Percentiles rank a stretch among this genome's conserved stretches.
Evolutionary conservation across 139 green algal genomes (phyloP).

Genomic region (Picochlorum sp.): DNA sequence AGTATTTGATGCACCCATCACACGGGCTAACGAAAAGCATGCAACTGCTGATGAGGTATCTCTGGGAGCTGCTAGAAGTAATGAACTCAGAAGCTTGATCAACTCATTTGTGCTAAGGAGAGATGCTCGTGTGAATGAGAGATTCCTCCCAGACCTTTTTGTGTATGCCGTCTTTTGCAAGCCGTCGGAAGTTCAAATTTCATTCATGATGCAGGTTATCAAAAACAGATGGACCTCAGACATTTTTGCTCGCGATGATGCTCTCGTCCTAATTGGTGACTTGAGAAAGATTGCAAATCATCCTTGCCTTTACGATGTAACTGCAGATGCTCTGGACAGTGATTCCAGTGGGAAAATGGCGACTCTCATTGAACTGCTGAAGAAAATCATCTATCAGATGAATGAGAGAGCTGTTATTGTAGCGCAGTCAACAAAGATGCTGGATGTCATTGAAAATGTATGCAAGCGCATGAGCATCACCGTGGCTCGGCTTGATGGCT

Average conservation of each 20-base stretch:
- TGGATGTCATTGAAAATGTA: constrained; percentile 48
- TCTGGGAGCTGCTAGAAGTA: constrained; percentile 45
- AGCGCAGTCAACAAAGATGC: constrained; percentile 45
- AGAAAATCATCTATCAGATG: constrained; percentile 4
- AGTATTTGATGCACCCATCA: constrained; percentile 61
- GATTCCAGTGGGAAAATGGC: constrained; percentile 45
- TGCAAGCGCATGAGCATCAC: constrained; percentile 13
- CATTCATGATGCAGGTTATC: constrained; percentile 42
- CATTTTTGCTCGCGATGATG: constrained; percentile 17
- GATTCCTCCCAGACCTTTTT: constrained; percentile 61
- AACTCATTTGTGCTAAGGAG: constrained; percentile 57
- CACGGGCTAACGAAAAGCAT: constrained; percentile 36
- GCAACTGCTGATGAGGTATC: constrained; percentile 42
- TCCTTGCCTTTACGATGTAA: constrained; percentile 34
- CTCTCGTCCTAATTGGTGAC: constrained; percentile 42
- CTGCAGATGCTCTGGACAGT: neutral
- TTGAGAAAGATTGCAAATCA: constrained; percentile 68
- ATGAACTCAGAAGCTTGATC: constrained; percentile 46
- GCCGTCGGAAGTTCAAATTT: constrained; percentile 39
- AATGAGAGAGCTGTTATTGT: constrained; percentile 56
- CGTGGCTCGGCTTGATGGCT: constrained; percentile 62
- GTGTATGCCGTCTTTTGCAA: constrained; percentile 60
- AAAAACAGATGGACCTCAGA: constrained; percentile 6
- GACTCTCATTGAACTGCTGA: constrained; percentile 39
- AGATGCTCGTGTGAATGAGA: constrained; percentile 52